phyloP scores from a whole-genome alignment of 495 filamentous ascomycete genomes.

The Aspergillus baeticus region DNA sequence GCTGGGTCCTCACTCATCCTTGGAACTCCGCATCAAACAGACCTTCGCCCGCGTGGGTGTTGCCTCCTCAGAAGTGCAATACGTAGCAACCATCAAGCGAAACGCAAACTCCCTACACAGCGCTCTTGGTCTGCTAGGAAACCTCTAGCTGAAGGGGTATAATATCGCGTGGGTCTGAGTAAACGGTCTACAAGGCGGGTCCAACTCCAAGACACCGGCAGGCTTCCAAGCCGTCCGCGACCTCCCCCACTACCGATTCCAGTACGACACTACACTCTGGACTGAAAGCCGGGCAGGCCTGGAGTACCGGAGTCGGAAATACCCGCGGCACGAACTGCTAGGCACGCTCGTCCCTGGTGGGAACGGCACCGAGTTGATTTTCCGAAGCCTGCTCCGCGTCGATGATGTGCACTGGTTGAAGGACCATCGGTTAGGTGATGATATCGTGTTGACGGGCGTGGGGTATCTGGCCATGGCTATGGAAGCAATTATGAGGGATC shows the following conservation, averaged over 20 bases:
- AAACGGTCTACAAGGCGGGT: background rate
- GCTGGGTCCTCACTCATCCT: conserved; percentile 9
- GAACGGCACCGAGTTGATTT: background rate
- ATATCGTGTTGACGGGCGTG: conserved; percentile 50
- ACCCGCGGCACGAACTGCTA: conserved; percentile 10
- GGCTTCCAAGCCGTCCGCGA: background rate
- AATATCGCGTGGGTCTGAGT: background rate
- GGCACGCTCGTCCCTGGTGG: background rate
- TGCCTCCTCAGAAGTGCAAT: background rate
- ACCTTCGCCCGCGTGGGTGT: too few species aligned
- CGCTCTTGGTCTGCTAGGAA: background rate
- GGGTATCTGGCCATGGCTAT: conserved; percentile 56
- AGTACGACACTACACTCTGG: background rate
- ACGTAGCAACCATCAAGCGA: background rate
- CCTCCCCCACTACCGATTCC: conserved; percentile 14
- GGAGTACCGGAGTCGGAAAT: background rate
- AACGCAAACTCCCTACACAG: background rate
- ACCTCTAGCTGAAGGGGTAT: conserved; percentile 4
- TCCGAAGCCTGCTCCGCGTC: conserved; percentile 13
- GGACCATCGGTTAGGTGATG: conserved; percentile 19
- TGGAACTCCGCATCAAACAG: conserved; percentile 6
- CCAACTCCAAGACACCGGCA: too few species aligned
- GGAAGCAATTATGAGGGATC: background rate
- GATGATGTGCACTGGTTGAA: conserved; percentile 13
- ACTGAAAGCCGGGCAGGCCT: background rate